Evolutionary conservation across 2,329 filamentous ascomycete species (phyloP).

Genomic region (Lojkania enalia): DNA sequence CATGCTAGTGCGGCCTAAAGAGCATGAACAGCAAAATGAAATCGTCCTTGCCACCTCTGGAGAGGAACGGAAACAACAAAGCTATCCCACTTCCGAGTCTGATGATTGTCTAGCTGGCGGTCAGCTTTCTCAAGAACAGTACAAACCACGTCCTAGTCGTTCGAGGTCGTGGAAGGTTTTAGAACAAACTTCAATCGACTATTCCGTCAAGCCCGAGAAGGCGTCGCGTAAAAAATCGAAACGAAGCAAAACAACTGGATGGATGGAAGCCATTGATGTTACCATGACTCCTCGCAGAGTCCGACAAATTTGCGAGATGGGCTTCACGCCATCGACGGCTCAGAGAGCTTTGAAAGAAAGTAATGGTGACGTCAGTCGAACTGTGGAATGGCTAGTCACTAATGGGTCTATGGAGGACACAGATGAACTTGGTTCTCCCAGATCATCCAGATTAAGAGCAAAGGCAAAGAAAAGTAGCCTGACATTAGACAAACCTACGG

Average conservation of each 20-base stretch:
- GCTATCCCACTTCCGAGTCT: constrained; percentile 9
- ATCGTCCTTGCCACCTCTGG: too few relatives aligned
- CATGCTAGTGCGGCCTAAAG: too few relatives aligned
- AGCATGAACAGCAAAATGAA: neutral
- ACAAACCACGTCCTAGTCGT: constrained; percentile 42
- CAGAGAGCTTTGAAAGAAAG: constrained; percentile 29
- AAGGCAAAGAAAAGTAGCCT: neutral
- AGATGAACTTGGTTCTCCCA: constrained; percentile 32
- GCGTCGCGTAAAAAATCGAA: constrained; percentile 20
- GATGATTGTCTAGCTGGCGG: constrained; percentile 32
- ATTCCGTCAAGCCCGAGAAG: constrained; percentile 35
- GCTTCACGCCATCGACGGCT: constrained; percentile 38
- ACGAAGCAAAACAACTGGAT: constrained; percentile 29
- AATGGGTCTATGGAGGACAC: constrained; percentile 23
- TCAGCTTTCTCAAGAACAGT: constrained; percentile 36
- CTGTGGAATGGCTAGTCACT: constrained; percentile 37
- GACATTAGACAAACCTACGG: neutral
- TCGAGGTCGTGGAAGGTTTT: constrained; percentile 36
- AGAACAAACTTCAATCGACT: constrained; percentile 29
- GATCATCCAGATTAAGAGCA: neutral
- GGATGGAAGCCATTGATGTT: constrained; percentile 4
- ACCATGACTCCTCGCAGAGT: constrained; percentile 33
- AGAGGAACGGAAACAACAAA: too few relatives aligned
- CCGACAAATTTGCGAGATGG: constrained; percentile 41
- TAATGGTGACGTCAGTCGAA: constrained; percentile 33